Conservation (phyloP, 192 early-diverging fungal genomes). For the Coemansia sp. region DNA sequence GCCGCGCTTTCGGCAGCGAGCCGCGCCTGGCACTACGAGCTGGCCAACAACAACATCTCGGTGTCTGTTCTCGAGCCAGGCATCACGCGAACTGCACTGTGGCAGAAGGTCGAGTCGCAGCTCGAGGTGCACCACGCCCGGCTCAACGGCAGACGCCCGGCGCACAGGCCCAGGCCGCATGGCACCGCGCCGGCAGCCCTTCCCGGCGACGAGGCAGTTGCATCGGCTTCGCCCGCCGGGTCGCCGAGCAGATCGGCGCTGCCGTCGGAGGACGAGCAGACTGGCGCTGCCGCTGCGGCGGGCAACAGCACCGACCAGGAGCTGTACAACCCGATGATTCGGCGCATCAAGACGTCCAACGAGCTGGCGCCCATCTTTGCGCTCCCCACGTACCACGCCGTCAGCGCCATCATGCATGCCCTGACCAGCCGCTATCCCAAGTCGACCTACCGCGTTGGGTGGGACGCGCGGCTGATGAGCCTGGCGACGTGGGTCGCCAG, state of each 20-base stretch:
- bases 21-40: slow-evolving; percentile 48
- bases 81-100: slow-evolving; percentile 45
- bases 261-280: slow-evolving; percentile 11
- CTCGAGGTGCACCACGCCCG: slow-evolving; percentile 51
- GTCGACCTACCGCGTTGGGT: slow-evolving; percentile 54
- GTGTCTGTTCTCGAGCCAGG: slow-evolving; percentile 52
- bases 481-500: slow-evolving; percentile 42
- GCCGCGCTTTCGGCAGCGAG: slow-evolving; percentile 51
- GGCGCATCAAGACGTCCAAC: slow-evolving; percentile 43
- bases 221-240: slow-evolving; percentile 26
- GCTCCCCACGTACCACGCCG: slow-evolving; percentile 48
- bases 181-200: slow-evolving; percentile 16
- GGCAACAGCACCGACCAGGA: slow-evolving; percentile 14
- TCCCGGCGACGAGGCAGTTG: slow-evolving; percentile 48
- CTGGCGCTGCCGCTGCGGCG: not conserved
- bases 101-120: slow-evolving; percentile 53
- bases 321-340: slow-evolving; percentile 47
- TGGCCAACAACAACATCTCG: slow-evolving; percentile 41
- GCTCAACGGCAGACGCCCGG: slow-evolving; percentile 33
- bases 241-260: slow-evolving; percentile 3
- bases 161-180: not conserved
- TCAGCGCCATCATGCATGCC: slow-evolving; percentile 46
- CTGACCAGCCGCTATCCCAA: slow-evolving; percentile 53
- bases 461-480: slow-evolving; percentile 52
- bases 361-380: slow-evolving; percentile 48